Conservation (phyloP, 2,329 filamentous ascomycete genomes). For the Colletotrichum gloeosporioides region DNA sequence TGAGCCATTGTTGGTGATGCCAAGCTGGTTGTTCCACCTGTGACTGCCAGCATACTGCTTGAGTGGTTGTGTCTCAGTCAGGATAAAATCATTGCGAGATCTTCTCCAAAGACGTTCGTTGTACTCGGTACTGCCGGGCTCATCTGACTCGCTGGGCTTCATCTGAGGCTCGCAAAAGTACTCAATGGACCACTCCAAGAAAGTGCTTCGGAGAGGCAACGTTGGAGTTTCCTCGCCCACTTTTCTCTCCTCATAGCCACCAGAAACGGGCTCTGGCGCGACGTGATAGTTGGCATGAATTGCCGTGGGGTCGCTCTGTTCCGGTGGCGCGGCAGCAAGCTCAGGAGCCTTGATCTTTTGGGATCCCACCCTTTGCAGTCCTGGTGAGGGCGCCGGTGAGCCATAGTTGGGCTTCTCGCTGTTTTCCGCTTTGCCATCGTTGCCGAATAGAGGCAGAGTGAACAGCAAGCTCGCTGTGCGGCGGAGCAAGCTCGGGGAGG, state of each 20-base stretch:
- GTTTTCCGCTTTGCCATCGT: conserved; percentile 45
- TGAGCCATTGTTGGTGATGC: conserved; percentile 86
- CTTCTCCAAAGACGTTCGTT: conserved; percentile 93
- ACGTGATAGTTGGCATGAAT: conserved; percentile 75
- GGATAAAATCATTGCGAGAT: conserved; percentile 89
- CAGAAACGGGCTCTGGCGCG: conserved; percentile 80
- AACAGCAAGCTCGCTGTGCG: conserved; percentile 70
- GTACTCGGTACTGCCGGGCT: conserved; percentile 95
- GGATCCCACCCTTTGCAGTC: conserved; percentile 40
- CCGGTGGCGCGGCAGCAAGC: conserved; percentile 62
- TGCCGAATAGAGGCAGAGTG: conserved; percentile 57
- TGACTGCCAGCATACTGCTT: conserved; percentile 87
- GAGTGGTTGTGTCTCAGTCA: conserved; percentile 90
- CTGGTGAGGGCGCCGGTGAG: conserved; percentile 33
- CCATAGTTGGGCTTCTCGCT: conserved; percentile 9
- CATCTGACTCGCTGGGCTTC: conserved; percentile 94
- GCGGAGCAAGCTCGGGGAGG: conserved; percentile 64
- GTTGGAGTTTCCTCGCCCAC: conserved; percentile 56
- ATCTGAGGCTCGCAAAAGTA: conserved; percentile 99
- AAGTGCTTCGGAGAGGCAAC: conserved; percentile 81
- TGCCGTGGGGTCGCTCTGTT: conserved; percentile 74
- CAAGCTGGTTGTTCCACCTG: conserved; percentile 84
- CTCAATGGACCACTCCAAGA: conserved; percentile 94
- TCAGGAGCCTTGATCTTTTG: conserved; percentile 47
- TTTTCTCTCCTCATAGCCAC: conserved; percentile 71